Percentiles rank a stretch among this genome's conserved stretches.
These are phyloP conservation scores for Cyphellophora attinorum DNA, from an alignment of 2,329 filamentous ascomycete genomes.

Conservation along the genomic window DNA sequence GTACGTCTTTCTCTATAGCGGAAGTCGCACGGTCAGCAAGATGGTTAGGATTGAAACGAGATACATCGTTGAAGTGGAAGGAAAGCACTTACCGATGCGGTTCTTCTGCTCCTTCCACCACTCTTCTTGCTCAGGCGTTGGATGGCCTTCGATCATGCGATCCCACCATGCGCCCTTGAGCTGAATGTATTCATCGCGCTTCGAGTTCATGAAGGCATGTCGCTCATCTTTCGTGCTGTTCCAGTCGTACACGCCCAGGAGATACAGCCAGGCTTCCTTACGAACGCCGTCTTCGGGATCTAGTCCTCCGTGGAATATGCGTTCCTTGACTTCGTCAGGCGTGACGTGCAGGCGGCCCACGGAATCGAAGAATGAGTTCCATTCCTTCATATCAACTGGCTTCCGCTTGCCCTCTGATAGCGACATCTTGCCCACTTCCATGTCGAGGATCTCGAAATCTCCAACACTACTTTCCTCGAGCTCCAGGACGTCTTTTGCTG, in stretches of 20 bases:
- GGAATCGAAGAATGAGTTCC: constrained; percentile 80
- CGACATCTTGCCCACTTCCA: constrained; percentile 62
- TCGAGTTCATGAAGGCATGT: constrained; percentile 69
- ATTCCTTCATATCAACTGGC: constrained; percentile 71
- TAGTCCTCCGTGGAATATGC: constrained; percentile 91
- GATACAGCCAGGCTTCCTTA: constrained; percentile 93
- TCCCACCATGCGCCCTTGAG: constrained; percentile 97
- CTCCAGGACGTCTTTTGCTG: constrained; percentile 81
- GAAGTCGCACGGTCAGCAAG: constrained; percentile 35
- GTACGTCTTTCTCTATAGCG: constrained; percentile 87
- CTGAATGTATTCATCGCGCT: constrained; percentile 86
- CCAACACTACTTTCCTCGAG: constrained; percentile 92
- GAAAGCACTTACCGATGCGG: constrained; percentile 66
- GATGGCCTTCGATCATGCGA: constrained; percentile 70
- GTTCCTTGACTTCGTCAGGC: constrained; percentile 85
- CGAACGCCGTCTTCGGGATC: constrained; percentile 82
- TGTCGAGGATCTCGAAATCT: constrained; percentile 86
- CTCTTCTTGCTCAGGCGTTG: constrained; percentile 72
- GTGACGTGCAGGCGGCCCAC: constrained; percentile 68
- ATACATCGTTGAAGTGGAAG: constrained; percentile 15
- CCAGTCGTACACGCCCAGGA: constrained; percentile 89
- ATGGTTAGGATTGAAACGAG: constrained; percentile 27
- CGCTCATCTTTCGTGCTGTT: constrained; percentile 80
- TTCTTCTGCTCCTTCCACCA: constrained; percentile 95
- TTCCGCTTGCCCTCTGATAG: constrained; percentile 64